Evolutionary conservation across 345 rosid genomes (phyloP).

Genomic region (Syzygium aromaticum): DNA sequence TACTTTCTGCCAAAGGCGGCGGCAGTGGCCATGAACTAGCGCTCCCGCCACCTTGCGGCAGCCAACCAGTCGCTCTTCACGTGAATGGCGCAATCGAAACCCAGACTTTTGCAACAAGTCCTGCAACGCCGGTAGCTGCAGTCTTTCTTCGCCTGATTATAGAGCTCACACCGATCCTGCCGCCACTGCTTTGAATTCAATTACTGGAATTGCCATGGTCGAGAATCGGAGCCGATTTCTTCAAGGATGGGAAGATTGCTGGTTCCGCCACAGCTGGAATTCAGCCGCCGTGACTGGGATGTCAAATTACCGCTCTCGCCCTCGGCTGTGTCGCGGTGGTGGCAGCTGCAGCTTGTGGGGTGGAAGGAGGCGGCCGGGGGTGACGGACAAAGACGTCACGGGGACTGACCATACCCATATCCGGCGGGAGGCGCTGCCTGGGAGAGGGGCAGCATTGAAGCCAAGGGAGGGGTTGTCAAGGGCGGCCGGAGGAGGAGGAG

Average conservation of each 20-base stretch:
- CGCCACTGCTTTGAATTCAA: conserved; percentile 10
- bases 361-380: conserved; percentile 54
- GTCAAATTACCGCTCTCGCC: conserved; percentile 5
- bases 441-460: conserved; percentile 78
- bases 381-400: conserved; percentile 65
- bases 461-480: conserved; percentile 45
- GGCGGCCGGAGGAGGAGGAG: not conserved
- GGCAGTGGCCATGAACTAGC: conserved; percentile 45
- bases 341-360: conserved; percentile 25
- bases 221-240: conserved; percentile 19
- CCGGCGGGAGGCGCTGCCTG: conserved; percentile 43
- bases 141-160: conserved; percentile 93
- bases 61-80: conserved; percentile 99
- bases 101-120: conserved; percentile 92
- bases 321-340: conserved; percentile 23
- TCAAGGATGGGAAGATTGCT: conserved; percentile 10
- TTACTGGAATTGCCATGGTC: conserved; percentile 23
- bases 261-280: conserved; percentile 70
- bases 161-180: conserved; percentile 24
- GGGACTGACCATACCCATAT: conserved; percentile 78
- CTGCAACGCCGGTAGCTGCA: conserved; percentile 78
- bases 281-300: conserved; percentile 27
- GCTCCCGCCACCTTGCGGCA: conserved; percentile 80
- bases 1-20: not conserved
- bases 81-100: conserved; percentile 83